Evolutionary conservation across 169 alveolate species (phyloP).

Genomic region (Plasmodium relictum): DNA sequence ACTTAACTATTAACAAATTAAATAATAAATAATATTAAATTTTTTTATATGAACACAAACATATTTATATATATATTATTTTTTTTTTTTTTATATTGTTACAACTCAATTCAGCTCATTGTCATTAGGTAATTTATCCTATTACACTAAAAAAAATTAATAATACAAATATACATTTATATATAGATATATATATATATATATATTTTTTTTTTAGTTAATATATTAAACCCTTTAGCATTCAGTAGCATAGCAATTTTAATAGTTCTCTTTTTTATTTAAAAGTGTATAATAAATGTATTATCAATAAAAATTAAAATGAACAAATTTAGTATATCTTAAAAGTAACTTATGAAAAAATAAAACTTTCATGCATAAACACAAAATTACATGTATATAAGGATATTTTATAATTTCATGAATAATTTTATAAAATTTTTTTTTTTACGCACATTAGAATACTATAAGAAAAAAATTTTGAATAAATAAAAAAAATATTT

Average conservation of each 20-base stretch:
- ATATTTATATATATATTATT: background rate
- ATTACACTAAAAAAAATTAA: background rate
- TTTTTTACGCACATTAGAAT: too few species aligned
- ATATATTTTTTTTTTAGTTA: background rate
- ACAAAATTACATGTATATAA: too few species aligned
- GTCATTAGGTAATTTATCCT: background rate
- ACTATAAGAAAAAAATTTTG: too few species aligned
- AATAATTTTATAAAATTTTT: too few species aligned
- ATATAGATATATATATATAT: background rate
- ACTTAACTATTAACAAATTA: background rate
- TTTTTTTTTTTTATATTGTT: slow-evolving; percentile 11
- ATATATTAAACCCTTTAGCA: background rate
- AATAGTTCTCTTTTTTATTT: background rate
- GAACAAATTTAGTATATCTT: too few species aligned
- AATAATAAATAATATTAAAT: background rate
- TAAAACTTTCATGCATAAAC: too few species aligned
- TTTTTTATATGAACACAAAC: background rate
- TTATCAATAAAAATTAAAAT: too few species aligned
- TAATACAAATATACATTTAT: background rate
- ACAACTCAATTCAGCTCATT: background rate
- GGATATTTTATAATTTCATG: too few species aligned
- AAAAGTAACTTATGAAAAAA: too few species aligned
- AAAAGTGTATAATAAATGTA: background rate
- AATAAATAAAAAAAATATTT: too few species aligned
- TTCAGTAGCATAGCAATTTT: background rate